Evolutionary conservation across 83 land plant species (phyloP), one percentile per base, ranked within the genome.

Genomic region (Picea mariana): DNA sequence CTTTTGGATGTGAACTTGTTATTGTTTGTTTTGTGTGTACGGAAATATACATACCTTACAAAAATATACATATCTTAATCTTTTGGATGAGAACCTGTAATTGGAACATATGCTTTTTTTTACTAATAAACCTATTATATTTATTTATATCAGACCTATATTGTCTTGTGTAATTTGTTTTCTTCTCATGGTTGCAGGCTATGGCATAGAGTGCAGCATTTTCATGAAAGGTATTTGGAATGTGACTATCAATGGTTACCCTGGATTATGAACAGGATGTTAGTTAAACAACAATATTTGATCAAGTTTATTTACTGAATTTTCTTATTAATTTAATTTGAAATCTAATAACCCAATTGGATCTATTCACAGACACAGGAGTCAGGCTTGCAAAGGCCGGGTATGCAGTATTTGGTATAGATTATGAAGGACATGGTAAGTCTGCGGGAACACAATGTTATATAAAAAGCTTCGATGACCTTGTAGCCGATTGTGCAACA

Each of bases 351-450:
- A 12, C 68, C 68, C 58, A 55, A 66, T 66, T 1, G 68, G 9
- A 66, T 18, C 68, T 6, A 24, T 66, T n/a, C 79, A 76, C 86
- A 92, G 96, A 85, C 4, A 90, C 92, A 11, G 98, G 87, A 44
- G 77, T 64, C 0, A 75, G 93, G 61, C 83, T 97, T 15, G 98
- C 94, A 16, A 80, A 86, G 21, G 93, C 92, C 3, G 99, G 98
- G 1, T 95, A 75, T 72, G 97, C 89, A 47, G 97, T 92, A 9
- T 87, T 86, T 67, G 99, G 98, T 9, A 90, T 97, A 1, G 99
- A 97, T 81, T 92, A 87, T 59, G 86, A 84, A 81, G 99, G 99
- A 12, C 98, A 95, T 82, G 99, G 99, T 21, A 93, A 90, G 71
- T 97, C 99, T 6, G 82, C 82, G 0, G 99, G 99, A 3, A 75